Evolutionary conservation across 2,329 filamentous ascomycete species (phyloP).

Genomic region (Botrytis porri): DNA sequence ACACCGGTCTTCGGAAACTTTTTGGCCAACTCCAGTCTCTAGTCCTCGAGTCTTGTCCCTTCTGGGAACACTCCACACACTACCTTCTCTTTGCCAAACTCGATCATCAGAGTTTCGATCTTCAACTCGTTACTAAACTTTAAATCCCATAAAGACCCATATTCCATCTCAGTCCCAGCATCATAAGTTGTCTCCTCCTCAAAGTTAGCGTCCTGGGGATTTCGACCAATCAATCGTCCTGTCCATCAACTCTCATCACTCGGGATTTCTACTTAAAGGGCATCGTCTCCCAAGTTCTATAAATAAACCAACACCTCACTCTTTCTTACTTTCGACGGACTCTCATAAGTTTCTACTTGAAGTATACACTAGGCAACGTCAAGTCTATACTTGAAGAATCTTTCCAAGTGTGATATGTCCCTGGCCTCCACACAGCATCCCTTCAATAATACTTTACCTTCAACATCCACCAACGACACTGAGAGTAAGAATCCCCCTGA

Average conservation of each 20-base stretch:
- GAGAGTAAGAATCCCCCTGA: slow-evolving; percentile 19
- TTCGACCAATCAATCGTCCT: background rate
- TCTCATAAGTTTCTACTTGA: background rate
- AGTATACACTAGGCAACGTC: slow-evolving; percentile 18
- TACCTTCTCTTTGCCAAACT: background rate
- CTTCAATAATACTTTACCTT: slow-evolving; percentile 25
- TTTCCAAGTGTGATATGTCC: slow-evolving; percentile 38
- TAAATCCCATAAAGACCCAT: background rate
- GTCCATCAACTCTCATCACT: background rate
- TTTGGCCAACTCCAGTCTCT: background rate
- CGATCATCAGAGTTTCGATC: background rate
- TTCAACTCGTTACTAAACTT: background rate
- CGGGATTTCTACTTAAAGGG: background rate
- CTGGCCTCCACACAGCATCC: slow-evolving; percentile 36
- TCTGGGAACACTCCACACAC: background rate
- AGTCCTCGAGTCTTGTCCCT: background rate
- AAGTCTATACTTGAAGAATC: background rate
- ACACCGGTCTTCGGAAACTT: background rate
- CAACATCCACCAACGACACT: slow-evolving; percentile 21
- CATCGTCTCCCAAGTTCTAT: background rate
- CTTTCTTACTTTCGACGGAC: background rate
- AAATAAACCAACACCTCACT: background rate
- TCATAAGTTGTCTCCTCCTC: background rate
- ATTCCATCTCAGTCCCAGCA: background rate
- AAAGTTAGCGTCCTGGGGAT: background rate